These are phyloP conservation scores for Sutorius australiensis DNA, from an alignment of 768 basidiomycete species.

Conservation along the genomic window DNA sequence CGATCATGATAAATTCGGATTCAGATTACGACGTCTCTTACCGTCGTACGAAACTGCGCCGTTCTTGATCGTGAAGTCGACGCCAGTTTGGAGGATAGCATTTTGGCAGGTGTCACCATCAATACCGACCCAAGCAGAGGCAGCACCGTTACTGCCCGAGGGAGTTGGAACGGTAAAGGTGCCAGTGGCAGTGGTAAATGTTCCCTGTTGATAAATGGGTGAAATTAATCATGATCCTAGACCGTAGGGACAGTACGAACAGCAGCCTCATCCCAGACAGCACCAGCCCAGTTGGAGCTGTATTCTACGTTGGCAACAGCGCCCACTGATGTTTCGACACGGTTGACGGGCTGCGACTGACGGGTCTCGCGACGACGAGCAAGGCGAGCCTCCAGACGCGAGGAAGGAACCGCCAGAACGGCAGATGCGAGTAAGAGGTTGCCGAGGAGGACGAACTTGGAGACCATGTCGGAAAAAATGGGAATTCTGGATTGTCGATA, in stretches of 20 bases:
- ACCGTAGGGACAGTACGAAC: constrained; percentile 5
- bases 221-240: not conserved
- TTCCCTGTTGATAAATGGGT: constrained; percentile 11
- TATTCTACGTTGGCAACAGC: constrained; percentile 9
- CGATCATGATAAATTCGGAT: not conserved
- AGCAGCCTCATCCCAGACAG: constrained; percentile 2
- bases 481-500: constrained; percentile 1
- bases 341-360: constrained; percentile 10
- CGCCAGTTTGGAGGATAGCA: constrained; percentile 20
- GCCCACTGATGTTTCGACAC: not conserved
- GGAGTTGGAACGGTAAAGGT: constrained; percentile 20
- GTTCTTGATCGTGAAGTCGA: constrained; percentile 7
- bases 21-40: not conserved
- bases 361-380: constrained; percentile 13
- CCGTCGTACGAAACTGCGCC: constrained; percentile 9
- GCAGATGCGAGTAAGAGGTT: constrained; percentile 19
- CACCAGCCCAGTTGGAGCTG: constrained; percentile 19
- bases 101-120: constrained; percentile 14
- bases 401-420: constrained; percentile 15
- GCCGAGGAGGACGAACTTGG: constrained; percentile 11
- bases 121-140: constrained; percentile 25
- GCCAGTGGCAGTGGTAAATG: constrained; percentile 17
- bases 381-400: constrained; percentile 8
- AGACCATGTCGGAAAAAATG: constrained; percentile 12
- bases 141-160: constrained; percentile 7